Conservation (phyloP, 768 basidiomycete species). For the Panaeolus cyanescens region DNA sequence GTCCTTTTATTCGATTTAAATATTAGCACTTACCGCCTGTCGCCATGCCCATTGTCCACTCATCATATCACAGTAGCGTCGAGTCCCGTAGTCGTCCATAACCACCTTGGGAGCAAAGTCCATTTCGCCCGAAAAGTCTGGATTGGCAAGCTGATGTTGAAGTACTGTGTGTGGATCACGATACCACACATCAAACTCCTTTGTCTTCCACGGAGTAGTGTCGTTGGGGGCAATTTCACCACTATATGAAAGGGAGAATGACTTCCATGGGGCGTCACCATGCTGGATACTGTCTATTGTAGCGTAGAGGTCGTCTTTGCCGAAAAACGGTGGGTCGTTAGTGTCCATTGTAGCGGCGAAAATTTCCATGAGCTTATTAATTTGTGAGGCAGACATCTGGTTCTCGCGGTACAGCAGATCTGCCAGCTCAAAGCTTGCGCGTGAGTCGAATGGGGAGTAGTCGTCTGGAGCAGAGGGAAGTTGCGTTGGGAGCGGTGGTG, state of each 20-base stretch:
- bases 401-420: conserved; percentile 18
- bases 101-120: conserved; percentile 32
- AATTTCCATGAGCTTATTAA: conserved; percentile 24
- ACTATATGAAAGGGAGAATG: conserved; percentile 29
- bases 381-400: conserved; percentile 19
- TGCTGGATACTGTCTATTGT: conserved; percentile 35
- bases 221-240: conserved; percentile 17
- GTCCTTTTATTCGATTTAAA: neutral
- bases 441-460: conserved; percentile 16
- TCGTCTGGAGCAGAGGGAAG: neutral
- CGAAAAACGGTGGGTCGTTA: conserved; percentile 29
- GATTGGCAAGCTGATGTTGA: conserved; percentile 30
- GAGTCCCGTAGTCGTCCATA: conserved; percentile 20
- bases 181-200: conserved; percentile 31
- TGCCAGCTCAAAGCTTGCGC: conserved; percentile 12
- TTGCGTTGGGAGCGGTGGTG: neutral
- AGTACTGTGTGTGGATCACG: conserved; percentile 29
- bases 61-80: conserved; percentile 36
- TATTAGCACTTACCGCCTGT: conserved; percentile 33
- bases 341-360: conserved; percentile 21
- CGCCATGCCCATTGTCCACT: conserved; percentile 42
- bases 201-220: conserved; percentile 32
- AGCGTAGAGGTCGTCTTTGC: conserved; percentile 28
- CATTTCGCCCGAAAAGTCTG: conserved; percentile 32
- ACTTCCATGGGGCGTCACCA: conserved; percentile 38